A percentile compares a stretch with the other conserved stretches of the same genome.
Evolutionary conservation across 768 basidiomycete species (phyloP).

Genomic region (Russula ochroleuca): DNA sequence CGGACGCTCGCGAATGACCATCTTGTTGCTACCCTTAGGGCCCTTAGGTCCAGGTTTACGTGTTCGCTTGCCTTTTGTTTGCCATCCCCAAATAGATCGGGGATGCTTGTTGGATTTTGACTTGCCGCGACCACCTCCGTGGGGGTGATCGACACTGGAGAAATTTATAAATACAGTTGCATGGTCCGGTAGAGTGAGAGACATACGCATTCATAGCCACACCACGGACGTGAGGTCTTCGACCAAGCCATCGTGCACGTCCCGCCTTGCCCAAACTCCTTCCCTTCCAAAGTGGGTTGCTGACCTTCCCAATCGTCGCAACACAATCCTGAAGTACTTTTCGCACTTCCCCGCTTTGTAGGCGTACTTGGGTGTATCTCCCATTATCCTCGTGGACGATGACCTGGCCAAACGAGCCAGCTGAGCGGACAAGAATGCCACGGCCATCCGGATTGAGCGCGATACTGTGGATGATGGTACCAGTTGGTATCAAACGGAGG

Average conservation of each 20-base stretch:
- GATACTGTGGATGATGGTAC: constrained; percentile 84
- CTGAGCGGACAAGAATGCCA: constrained; percentile 81
- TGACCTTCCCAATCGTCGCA: constrained; percentile 88
- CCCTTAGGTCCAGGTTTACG: constrained; percentile 90
- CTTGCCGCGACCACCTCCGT: constrained; percentile 97
- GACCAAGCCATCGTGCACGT: constrained; percentile 78
- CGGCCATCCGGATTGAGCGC: constrained; percentile 71
- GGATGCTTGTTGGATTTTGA: constrained; percentile 96
- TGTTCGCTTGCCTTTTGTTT: constrained; percentile 88
- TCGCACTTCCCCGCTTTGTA: constrained; percentile 92
- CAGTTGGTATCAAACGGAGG: constrained; percentile 86
- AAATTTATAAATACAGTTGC: constrained; percentile 9
- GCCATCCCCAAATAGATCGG: constrained; percentile 88
- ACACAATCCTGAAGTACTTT: constrained; percentile 74
- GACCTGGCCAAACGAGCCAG: constrained; percentile 81
- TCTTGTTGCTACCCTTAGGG: constrained; percentile 84
- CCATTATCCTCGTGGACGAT: constrained; percentile 70
- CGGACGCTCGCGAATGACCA: constrained; percentile 83
- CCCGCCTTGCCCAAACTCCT: constrained; percentile 89
- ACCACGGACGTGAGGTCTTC: constrained; percentile 83
- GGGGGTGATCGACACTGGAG: constrained; percentile 82
- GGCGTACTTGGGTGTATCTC: constrained; percentile 73
- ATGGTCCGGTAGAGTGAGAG: neutral
- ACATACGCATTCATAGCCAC: constrained; percentile 94
- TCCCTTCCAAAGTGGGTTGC: constrained; percentile 87